These are phyloP conservation scores for Hydnomerulius pinastri DNA, from an alignment of 768 basidiomycete genomes.

Conservation along the genomic window DNA sequence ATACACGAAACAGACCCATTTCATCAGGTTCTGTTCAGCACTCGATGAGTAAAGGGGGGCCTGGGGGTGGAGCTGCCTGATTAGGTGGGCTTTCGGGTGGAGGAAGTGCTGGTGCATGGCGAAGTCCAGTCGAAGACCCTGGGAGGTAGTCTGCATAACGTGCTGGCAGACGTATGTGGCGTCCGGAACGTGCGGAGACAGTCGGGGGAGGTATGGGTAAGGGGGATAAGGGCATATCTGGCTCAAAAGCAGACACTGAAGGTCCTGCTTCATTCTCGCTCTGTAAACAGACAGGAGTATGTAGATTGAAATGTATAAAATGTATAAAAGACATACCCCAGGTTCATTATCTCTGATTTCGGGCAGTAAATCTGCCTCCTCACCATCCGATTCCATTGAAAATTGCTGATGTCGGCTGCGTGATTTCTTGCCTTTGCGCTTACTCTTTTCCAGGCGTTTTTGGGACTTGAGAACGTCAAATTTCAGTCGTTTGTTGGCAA, in stretches of 20 bases:
- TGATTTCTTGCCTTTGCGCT: background rate
- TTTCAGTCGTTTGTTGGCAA: background rate
- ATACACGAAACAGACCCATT: conserved; percentile 2
- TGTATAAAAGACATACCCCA: no score
- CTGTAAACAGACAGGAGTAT: background rate
- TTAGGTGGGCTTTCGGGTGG: no score
- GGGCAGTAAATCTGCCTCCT: no score
- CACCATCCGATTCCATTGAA: no score
- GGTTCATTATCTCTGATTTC: no score
- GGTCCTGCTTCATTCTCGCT: background rate
- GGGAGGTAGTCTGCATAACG: conserved; percentile 1
- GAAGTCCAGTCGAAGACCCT: background rate
- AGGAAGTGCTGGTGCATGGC: background rate
- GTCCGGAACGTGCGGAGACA: background rate
- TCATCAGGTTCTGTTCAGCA: background rate
- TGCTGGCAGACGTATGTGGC: background rate
- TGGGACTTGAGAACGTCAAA: background rate
- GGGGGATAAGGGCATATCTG: background rate
- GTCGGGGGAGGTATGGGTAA: background rate
- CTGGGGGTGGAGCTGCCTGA: no score
- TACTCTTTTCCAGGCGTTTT: background rate
- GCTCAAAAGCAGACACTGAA: background rate
- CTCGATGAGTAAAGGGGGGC: background rate
- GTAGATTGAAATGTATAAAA: no score
- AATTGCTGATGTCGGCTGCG: background rate